These are phyloP conservation scores for Daldinia vernicosa DNA, from an alignment of 495 filamentous ascomycete genomes.

Conservation along the genomic window DNA sequence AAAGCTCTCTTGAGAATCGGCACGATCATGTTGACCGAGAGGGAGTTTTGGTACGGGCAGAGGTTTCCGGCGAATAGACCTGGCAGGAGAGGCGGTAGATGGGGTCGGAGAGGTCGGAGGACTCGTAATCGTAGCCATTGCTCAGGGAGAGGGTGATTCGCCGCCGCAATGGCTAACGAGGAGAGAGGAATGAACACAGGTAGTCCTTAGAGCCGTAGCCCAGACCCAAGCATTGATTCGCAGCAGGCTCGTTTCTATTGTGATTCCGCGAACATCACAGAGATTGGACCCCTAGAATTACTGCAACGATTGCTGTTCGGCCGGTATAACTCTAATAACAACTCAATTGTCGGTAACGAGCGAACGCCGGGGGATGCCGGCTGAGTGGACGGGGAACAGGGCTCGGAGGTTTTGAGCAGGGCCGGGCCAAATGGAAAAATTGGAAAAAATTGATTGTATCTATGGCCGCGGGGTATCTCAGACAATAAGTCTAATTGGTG, in stretches of 20 bases:
- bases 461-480: conserved; percentile 37
- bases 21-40: conserved; percentile 34
- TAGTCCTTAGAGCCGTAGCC: conserved; percentile 28
- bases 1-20: conserved; percentile 50
- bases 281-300: conserved; percentile 20
- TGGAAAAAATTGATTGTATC: conserved; percentile 21
- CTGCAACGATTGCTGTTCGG: conserved; percentile 30
- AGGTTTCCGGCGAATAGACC: conserved; percentile 55
- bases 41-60: conserved; percentile 47
- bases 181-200: conserved; percentile 15
- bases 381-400: conserved; percentile 34
- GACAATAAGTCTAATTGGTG: conserved; percentile 37
- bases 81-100: conserved; percentile 46
- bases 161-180: conserved; percentile 22
- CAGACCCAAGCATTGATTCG: conserved; percentile 33
- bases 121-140: conserved; percentile 57
- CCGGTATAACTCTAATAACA: conserved; percentile 39
- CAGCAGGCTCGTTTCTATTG: conserved; percentile 32
- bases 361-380: conserved; percentile 35
- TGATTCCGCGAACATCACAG: conserved; percentile 32
- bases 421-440: conserved; percentile 19
- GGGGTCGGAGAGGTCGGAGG: conserved; percentile 47
- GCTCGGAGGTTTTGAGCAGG: conserved; percentile 19
- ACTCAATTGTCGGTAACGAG: conserved; percentile 21
- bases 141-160: conserved; percentile 34